A percentile compares a stretch with the other conserved stretches of the same genome.
phyloP scores from a whole-genome alignment of 2,329 filamentous ascomycete genomes.

The Verticillium nonalfalfae region DNA sequence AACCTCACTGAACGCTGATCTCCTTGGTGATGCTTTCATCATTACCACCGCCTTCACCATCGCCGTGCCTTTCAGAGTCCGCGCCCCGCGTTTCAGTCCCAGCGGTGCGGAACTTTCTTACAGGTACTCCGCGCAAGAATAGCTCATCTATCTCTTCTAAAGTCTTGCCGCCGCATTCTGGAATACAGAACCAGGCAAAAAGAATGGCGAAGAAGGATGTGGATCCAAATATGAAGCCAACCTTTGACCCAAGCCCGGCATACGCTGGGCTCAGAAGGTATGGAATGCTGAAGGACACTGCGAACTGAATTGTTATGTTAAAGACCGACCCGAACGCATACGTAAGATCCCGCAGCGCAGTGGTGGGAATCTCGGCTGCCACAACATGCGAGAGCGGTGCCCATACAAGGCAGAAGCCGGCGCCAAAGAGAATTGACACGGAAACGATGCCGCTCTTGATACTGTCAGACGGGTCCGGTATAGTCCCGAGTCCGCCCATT shows the following conservation, averaged over 20 bases:
- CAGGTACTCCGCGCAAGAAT: slow-evolving; percentile 5
- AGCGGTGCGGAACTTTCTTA: neutral
- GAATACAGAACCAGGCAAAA: slow-evolving; percentile 23
- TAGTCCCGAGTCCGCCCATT: slow-evolving; percentile 28
- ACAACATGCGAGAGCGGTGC: slow-evolving; percentile 27
- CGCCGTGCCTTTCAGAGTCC: neutral
- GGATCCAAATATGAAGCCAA: slow-evolving; percentile 27
- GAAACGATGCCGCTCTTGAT: slow-evolving; percentile 22
- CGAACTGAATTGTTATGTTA: slow-evolving; percentile 22
- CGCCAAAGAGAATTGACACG: slow-evolving; percentile 21
- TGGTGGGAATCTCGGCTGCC: slow-evolving; percentile 23
- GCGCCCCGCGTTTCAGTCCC: neutral
- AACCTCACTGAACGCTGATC: neutral
- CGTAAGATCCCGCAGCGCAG: slow-evolving; percentile 22
- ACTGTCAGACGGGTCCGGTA: slow-evolving; percentile 6
- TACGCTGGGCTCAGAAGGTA: slow-evolving; percentile 28
- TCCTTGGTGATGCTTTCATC: neutral
- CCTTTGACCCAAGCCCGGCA: slow-evolving; percentile 24
- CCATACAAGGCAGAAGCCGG: slow-evolving; percentile 24
- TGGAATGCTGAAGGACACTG: slow-evolving; percentile 27
- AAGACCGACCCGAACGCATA: slow-evolving; percentile 19
- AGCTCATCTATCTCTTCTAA: slow-evolving; percentile 66
- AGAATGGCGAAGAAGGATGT: slow-evolving; percentile 15
- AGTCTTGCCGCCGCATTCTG: slow-evolving; percentile 54
- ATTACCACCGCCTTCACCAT: neutral